Base-by-base conservation (phyloP, 1,284 basidiomycete species). In the Stereum hirsutum region DNA sequence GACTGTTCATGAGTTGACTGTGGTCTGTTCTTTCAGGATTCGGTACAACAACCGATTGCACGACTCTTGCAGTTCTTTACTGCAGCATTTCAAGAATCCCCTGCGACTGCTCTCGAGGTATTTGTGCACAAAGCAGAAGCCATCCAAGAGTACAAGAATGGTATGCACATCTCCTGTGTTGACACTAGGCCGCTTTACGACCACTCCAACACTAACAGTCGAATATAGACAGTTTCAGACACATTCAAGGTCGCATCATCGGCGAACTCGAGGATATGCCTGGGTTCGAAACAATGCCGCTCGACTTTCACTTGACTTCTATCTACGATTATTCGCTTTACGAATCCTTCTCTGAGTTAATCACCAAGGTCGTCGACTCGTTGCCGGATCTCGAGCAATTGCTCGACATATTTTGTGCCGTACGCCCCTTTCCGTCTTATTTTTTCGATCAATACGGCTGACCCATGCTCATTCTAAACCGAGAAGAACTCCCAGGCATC, bases 81-180 rank as follows among this genome's bases (percentile, higher is more conserved):
- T 25, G 73, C 78, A 1, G 82, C 83, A 1, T 85, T 83, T 56
- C 72, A 81, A 31, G 74, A 81, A 37, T 92, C 91, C 56, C 87
- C 83, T 5, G 68, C 72, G 34, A 79, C 95, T 47, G 81, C 84
- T 48, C 75, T 98, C 36, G 91, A 96, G 59, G 82, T 98, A 19
- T 97, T 99, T 56, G 87, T 97, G n/a, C 95, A 99, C 69, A 99
- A 99, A 64, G 85, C 91, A n/a, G 95, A 98, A 61, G 87, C 85
- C 32, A 66, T 95, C 46, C 84, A 88, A 44, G 91, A 94, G 53
- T 94, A 96, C 59, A 83, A 91, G 54, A 80, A 87, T 45, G 91
- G 91, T 91, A 54, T 24, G 77, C 56, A 7, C n/a, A n/a, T n/a
- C n/a, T n/a, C n/a, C n/a, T n/a, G n/a, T n/a, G n/a, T n/a, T n/a